A percentile compares a stretch with the other conserved stretches of the same genome.
These are phyloP conservation scores for Hypomyces perniciosus DNA, from an alignment of 2,329 filamentous ascomycete genomes.

Conservation along the genomic window DNA sequence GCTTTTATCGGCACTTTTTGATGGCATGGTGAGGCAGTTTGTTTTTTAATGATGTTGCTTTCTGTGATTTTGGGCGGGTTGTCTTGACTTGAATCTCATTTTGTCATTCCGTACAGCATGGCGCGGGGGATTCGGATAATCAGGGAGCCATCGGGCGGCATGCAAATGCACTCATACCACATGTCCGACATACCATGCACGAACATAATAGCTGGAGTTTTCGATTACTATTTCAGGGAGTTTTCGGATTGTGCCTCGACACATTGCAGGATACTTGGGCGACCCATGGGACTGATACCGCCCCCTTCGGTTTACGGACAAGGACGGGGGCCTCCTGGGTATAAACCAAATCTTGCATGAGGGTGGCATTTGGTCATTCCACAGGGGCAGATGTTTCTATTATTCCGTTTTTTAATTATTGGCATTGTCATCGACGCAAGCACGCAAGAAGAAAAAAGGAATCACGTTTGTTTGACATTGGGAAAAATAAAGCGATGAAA, in stretches of 20 bases:
- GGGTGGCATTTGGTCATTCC: too few species aligned
- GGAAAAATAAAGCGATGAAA: not conserved
- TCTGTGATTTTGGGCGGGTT: not conserved
- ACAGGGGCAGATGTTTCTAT: too few species aligned
- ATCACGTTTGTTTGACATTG: not conserved
- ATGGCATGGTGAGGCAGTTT: not conserved
- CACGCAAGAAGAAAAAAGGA: not conserved
- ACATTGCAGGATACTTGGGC: not conserved
- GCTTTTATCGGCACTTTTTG: not conserved
- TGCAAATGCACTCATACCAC: not conserved
- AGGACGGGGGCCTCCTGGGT: not conserved
- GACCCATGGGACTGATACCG: not conserved
- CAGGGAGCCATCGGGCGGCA: not conserved
- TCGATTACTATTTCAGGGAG: not conserved
- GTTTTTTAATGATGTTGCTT: not conserved
- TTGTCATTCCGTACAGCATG: slow-evolving; percentile 1
- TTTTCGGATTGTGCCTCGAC: not conserved
- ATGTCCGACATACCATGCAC: not conserved
- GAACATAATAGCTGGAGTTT: not conserved
- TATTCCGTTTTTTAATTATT: too few species aligned
- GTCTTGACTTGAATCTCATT: not conserved
- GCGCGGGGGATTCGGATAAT: slow-evolving; percentile 1
- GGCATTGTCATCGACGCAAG: not conserved
- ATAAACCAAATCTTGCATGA: too few species aligned
- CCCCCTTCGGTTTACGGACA: not conserved